Evolutionary conservation across 306 rosid species (phyloP).

Genomic region (Vigna reflexopilosa): DNA sequence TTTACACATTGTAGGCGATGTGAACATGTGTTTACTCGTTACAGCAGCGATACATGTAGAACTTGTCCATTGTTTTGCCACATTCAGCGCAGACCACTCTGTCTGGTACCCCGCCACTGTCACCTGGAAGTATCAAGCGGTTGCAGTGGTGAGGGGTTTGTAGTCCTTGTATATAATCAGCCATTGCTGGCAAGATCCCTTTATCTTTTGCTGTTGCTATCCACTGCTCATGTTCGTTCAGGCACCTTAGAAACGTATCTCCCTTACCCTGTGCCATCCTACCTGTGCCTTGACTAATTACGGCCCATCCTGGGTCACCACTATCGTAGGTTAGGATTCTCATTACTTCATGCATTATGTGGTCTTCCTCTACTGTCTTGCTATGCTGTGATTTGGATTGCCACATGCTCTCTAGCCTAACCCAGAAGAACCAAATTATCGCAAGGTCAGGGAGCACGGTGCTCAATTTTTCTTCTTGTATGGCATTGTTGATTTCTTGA

Average conservation of each 20-base stretch:
- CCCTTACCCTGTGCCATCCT: constrained; percentile 48
- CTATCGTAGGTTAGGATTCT: constrained; percentile 49
- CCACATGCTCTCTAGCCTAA: constrained; percentile 72
- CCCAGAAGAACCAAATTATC: constrained; percentile 79
- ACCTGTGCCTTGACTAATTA: constrained; percentile 33
- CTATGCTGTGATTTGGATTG: constrained; percentile 51
- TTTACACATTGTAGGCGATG: not conserved
- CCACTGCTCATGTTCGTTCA: constrained; percentile 46
- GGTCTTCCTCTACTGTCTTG: constrained; percentile 40
- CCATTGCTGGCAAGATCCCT: constrained; percentile 49
- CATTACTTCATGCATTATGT: constrained; percentile 53
- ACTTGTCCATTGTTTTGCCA: constrained; percentile 51
- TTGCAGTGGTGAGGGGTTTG: constrained; percentile 53
- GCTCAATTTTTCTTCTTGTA: constrained; percentile 50
- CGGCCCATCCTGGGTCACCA: constrained; percentile 56
- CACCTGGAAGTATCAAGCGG: constrained; percentile 50
- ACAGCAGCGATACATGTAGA: constrained; percentile 60
- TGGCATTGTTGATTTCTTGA: constrained; percentile 16
- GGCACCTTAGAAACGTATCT: constrained; percentile 34
- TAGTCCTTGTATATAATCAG: constrained; percentile 38
- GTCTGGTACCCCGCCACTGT: constrained; percentile 39
- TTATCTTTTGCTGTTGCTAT: constrained; percentile 34
- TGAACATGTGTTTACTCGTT: constrained; percentile 30
- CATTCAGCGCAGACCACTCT: constrained; percentile 54
- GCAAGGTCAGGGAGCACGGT: constrained; percentile 41